These are phyloP conservation scores for Lentinula edodes DNA, from an alignment of 768 basidiomycete species.

Conservation along the genomic window DNA sequence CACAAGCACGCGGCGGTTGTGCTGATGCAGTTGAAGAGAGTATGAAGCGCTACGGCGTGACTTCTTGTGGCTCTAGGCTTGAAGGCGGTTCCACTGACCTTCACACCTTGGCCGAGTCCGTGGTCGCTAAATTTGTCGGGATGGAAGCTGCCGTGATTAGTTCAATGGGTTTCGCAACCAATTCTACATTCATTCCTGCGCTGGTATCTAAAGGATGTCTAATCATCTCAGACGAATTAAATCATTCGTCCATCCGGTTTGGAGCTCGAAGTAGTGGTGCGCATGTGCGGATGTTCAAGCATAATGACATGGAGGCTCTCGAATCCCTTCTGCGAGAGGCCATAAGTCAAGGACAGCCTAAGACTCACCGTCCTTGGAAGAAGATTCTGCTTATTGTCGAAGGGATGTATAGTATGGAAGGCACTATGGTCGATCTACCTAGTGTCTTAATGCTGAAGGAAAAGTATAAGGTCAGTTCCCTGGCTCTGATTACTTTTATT, in stretches of 20 bases:
- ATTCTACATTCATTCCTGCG: constrained; percentile 90
- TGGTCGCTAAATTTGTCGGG: constrained; percentile 88
- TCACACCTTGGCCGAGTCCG: constrained; percentile 73
- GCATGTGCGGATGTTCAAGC: constrained; percentile 90
- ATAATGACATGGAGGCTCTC: constrained; percentile 85
- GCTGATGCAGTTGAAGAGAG: constrained; percentile 90
- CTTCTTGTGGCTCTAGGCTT: constrained; percentile 69
- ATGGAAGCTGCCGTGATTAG: constrained; percentile 86
- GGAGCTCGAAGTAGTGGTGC: constrained; percentile 89
- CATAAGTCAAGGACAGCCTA: constrained; percentile 95
- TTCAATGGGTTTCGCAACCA: constrained; percentile 97
- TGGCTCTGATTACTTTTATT: not conserved
- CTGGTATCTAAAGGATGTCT: constrained; percentile 87
- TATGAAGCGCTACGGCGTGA: constrained; percentile 77
- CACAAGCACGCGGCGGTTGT: constrained; percentile 87
- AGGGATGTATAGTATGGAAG: constrained; percentile 98
- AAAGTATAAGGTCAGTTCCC: constrained; percentile 78
- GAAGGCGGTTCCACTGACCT: constrained; percentile 86
- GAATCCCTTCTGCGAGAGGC: constrained; percentile 81
- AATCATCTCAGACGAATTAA: constrained; percentile 95
- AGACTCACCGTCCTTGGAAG: constrained; percentile 99
- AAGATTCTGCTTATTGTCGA: constrained; percentile 95
- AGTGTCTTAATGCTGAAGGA: constrained; percentile 80
- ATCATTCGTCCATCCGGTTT: constrained; percentile 93
- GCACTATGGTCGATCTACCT: constrained; percentile 86